Evolutionary conservation across 345 rosid species (phyloP).

Genomic region (Murraya koenigii): DNA sequence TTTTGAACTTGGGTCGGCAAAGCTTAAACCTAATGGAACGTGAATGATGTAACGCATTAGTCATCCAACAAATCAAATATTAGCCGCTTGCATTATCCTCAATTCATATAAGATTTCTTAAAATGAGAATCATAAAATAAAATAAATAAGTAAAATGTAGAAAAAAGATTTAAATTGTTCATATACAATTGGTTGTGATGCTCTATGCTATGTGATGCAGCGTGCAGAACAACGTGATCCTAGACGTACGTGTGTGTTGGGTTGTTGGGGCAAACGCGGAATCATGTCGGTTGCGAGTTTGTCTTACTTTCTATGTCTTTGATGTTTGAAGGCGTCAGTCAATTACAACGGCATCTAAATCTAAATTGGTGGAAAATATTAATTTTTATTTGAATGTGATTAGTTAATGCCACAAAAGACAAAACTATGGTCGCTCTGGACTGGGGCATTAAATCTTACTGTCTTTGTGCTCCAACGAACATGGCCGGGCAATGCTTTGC

Average conservation of each 20-base stretch:
- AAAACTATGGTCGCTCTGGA: background rate
- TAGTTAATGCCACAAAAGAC: background rate
- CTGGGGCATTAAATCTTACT: background rate
- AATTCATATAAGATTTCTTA: too few relatives aligned
- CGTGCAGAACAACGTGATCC: slow-evolving; percentile 16
- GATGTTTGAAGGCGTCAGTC: background rate
- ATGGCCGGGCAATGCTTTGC: background rate
- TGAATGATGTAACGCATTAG: too few relatives aligned
- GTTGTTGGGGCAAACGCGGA: slow-evolving; percentile 14
- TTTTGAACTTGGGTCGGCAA: too few relatives aligned
- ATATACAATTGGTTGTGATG: slow-evolving; percentile 21
- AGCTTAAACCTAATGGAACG: too few relatives aligned
- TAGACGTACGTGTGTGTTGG: slow-evolving; percentile 19
- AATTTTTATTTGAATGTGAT: background rate
- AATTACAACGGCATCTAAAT: background rate
- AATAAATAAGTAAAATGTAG: too few relatives aligned
- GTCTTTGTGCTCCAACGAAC: slow-evolving; percentile 7
- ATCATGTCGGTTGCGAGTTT: background rate
- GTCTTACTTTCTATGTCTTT: background rate
- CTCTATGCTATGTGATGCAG: background rate
- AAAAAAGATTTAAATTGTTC: background rate
- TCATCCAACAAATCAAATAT: too few relatives aligned
- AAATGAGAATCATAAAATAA: too few relatives aligned
- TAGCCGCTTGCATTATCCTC: background rate
- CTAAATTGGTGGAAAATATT: too few relatives aligned